phyloP scores from a whole-genome alignment of 2,329 filamentous ascomycete genomes.

The Xylariaceae sp. region DNA sequence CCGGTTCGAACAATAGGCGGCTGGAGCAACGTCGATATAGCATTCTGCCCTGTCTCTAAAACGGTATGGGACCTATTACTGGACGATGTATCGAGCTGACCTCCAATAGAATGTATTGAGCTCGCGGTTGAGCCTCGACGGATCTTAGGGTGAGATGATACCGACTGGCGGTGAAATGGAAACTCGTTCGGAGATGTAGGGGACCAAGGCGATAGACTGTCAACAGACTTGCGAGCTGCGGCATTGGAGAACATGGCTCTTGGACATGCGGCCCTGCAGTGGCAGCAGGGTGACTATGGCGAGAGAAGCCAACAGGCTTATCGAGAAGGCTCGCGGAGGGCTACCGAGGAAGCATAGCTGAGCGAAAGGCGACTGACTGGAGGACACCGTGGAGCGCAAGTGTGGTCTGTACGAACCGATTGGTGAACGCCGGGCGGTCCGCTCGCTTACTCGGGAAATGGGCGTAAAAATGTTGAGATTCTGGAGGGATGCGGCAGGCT shows the following conservation, averaged over 20 bases:
- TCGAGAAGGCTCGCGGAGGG: constrained; percentile 45
- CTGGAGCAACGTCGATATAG: constrained; percentile 93
- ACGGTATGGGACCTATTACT: constrained; percentile 62
- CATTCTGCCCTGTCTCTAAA: constrained; percentile 83
- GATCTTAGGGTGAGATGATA: constrained; percentile 54
- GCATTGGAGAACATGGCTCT: constrained; percentile 65
- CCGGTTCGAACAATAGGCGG: constrained; percentile 90
- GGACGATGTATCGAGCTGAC: constrained; percentile 74
- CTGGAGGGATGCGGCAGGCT: no score
- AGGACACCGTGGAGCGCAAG: constrained; percentile 11
- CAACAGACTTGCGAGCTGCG: constrained; percentile 68
- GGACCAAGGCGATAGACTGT: constrained; percentile 65
- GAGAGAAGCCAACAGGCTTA: constrained; percentile 46
- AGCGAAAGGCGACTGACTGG: constrained; percentile 12
- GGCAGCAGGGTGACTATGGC: constrained; percentile 33
- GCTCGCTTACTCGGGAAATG: not conserved
- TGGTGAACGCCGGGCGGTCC: not conserved
- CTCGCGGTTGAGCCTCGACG: constrained; percentile 85
- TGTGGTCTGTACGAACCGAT: no score
- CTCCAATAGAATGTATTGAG: constrained; percentile 86
- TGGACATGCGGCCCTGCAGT: constrained; percentile 2
- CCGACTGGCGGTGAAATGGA: constrained; percentile 63
- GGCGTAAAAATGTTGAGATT: not conserved
- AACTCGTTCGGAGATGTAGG: constrained; percentile 61
- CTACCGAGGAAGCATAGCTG: constrained; percentile 61